Evolutionary conservation across 441 rosid genomes (phyloP).

Genomic region (Erysimum cheiri): DNA sequence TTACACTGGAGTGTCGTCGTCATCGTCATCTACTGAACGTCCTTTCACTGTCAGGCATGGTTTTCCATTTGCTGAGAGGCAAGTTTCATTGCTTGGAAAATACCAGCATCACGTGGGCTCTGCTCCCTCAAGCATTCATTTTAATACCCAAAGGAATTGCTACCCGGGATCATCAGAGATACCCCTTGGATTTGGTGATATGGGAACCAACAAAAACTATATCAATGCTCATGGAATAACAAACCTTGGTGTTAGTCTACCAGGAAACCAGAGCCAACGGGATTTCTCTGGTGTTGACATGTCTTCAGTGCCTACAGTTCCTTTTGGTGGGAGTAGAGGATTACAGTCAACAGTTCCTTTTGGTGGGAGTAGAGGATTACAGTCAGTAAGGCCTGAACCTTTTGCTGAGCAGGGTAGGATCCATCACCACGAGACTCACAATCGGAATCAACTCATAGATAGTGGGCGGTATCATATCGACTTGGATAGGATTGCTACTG

Average conservation of each 20-base stretch:
- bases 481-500: slow-evolving; percentile 67
- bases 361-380: no score
- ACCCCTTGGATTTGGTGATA: slow-evolving; percentile 55
- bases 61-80: slow-evolving; percentile 55
- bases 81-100: slow-evolving; percentile 58
- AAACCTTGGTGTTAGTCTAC: slow-evolving; percentile 50
- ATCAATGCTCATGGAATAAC: slow-evolving; percentile 51
- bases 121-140: slow-evolving; percentile 75
- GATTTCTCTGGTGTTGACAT: slow-evolving; percentile 60
- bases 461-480: slow-evolving; percentile 77
- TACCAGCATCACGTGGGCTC: slow-evolving; percentile 83
- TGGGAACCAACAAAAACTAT: slow-evolving; percentile 59
- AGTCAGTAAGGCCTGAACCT: slow-evolving; percentile 52
- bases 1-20: slow-evolving; percentile 62
- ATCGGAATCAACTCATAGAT: slow-evolving; percentile 58
- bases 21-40: slow-evolving; percentile 59
- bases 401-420: slow-evolving; percentile 55
- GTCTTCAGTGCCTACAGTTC: slow-evolving; percentile 56
- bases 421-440: slow-evolving; percentile 53
- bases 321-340: slow-evolving; percentile 60
- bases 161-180: slow-evolving; percentile 66
- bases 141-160: slow-evolving; percentile 59
- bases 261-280: slow-evolving; percentile 53
- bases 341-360: no score
- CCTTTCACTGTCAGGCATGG: slow-evolving; percentile 56